These are phyloP conservation scores for Euphorbia schlechtendalii DNA, from an alignment of 441 rosid genomes.

Conservation along the genomic window DNA sequence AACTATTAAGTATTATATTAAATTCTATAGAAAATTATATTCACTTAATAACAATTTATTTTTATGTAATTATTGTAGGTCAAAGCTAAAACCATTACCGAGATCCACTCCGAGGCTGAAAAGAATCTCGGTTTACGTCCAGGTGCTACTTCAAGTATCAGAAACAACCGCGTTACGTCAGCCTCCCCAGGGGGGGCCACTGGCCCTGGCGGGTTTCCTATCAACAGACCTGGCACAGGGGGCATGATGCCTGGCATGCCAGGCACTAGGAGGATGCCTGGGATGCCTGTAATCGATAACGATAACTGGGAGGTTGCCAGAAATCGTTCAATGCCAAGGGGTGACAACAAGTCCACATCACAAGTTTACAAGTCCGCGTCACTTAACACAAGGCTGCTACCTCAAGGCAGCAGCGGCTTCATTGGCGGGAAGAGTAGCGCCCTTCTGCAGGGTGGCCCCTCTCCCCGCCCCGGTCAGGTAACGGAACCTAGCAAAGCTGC, in stretches of 20 bases:
- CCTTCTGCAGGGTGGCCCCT: constrained; percentile 48
- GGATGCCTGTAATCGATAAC: constrained; percentile 73
- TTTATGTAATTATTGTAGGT: constrained; percentile 35
- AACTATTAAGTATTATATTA: too few relatives aligned
- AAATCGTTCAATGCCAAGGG: constrained; percentile 65
- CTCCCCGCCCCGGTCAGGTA: constrained; percentile 30
- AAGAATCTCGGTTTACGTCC: constrained; percentile 84
- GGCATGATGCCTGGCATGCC: constrained; percentile 92
- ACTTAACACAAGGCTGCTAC: constrained; percentile 51
- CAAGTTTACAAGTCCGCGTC: constrained; percentile 39
- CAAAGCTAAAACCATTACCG: constrained; percentile 83
- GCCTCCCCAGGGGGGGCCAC: constrained; percentile 35
- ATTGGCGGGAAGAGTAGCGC: constrained; percentile 66
- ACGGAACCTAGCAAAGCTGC: constrained; percentile 23
- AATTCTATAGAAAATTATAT: too few relatives aligned
- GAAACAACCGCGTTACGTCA: constrained; percentile 51
- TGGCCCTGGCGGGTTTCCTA: constrained; percentile 54
- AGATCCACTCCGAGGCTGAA: constrained; percentile 90
- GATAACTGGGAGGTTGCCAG: constrained; percentile 81
- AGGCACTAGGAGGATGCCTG: constrained; percentile 85
- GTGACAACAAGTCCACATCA: constrained; percentile 52
- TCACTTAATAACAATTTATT: too few relatives aligned
- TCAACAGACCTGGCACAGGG: constrained; percentile 58
- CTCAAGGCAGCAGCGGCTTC: constrained; percentile 69
- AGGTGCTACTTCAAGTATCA: constrained; percentile 76